Base-by-base conservation (phyloP, 2,329 filamentous ascomycete species). In the Beauveria caledonica region DNA sequence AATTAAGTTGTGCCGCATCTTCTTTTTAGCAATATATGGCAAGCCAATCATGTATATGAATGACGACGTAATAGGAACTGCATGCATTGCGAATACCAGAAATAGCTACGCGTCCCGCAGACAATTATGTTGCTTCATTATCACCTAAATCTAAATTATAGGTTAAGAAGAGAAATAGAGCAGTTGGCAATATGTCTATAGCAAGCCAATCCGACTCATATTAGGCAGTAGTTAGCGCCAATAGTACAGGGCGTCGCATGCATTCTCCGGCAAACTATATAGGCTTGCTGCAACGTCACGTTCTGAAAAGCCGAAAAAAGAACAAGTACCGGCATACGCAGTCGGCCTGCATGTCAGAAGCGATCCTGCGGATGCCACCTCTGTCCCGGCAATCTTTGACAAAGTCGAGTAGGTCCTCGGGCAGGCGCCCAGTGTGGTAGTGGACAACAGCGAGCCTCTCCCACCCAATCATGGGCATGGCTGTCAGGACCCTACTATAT, bases 281-380 rank as follows among this genome's bases (percentile, higher is more conserved):
- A 23, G 21, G 45, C 33, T 49, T 19, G 29, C 23, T 51, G 39
- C 56, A 44, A 44, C 46, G 36, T 58, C 36, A 23, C 56, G 25
- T 44, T 58, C 36, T 51, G 7, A 42, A 33, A 44, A 58, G 46
- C 56, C 46, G 56, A 58, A 44, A 58, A 19, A 19, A 33, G n/a
- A 21, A 50, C n/a, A 58, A 58, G 46, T 51, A 15, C 56, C 56
- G 56, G 46, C 56, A 58, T 40, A 58, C 45, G 56, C n/a, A 58
- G 21, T 40, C 29, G 56, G 51, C 36, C 25, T 58, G 56, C 56
- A 58, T 44, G 51, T 58, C 56, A 25, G 23, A 19, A 58, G 56
- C 46, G 56, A 51, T 51, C 55, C 33, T 44, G 36, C 9, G 23
- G 55, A 58, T 33, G 17, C 23, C 3, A 42, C 21, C 29, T 58